phyloP scores from a whole-genome alignment of 1,139 yeast genomes.

The Yamadazyma aaseri region DNA sequence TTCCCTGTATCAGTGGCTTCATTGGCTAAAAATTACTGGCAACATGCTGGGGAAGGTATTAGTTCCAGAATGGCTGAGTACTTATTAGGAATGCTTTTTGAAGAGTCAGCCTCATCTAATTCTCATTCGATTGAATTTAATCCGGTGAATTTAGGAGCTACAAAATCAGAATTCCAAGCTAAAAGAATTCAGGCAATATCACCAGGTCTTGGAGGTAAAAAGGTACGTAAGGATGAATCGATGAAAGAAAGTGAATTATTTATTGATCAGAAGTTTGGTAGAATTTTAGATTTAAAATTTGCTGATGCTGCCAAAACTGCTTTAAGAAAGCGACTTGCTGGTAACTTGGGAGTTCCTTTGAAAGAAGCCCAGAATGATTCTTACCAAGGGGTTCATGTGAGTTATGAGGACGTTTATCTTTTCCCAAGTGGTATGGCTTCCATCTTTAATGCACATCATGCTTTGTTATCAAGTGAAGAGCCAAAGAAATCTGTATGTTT shows the following conservation, averaged over 20 bases:
- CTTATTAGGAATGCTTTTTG: slow-evolving; percentile 60
- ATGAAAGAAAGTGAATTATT: slow-evolving; percentile 63
- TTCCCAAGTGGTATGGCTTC: slow-evolving; percentile 94
- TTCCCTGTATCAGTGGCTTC: slow-evolving; percentile 57
- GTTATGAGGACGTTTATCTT: slow-evolving; percentile 71
- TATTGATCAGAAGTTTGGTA: slow-evolving; percentile 86
- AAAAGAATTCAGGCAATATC: slow-evolving; percentile 35
- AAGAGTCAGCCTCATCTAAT: slow-evolving; percentile 17
- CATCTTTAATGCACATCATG: slow-evolving; percentile 78
- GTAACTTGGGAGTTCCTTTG: slow-evolving; percentile 34
- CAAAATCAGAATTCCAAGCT: slow-evolving; percentile 40
- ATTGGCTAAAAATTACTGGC: slow-evolving; percentile 89
- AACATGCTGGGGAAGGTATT: slow-evolving; percentile 93
- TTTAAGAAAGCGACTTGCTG: slow-evolving; percentile 72
- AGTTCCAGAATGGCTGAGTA: slow-evolving; percentile 90
- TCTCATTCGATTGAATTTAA: slow-evolving; percentile 11
- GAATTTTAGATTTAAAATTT: slow-evolving; percentile 77
- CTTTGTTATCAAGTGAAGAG: slow-evolving; percentile 40
- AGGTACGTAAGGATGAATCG: slow-evolving; percentile 27
- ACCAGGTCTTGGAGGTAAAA: slow-evolving; percentile 17
- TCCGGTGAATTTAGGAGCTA: slow-evolving; percentile 15
- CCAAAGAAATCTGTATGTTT: slow-evolving; percentile 78
- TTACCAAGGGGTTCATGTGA: slow-evolving; percentile 19
- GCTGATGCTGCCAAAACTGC: slow-evolving; percentile 75
- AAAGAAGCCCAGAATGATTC: slow-evolving; percentile 4